Evolutionary conservation across 2,329 filamentous ascomycete species (phyloP).

Genomic region (Monilinia polystroma): DNA sequence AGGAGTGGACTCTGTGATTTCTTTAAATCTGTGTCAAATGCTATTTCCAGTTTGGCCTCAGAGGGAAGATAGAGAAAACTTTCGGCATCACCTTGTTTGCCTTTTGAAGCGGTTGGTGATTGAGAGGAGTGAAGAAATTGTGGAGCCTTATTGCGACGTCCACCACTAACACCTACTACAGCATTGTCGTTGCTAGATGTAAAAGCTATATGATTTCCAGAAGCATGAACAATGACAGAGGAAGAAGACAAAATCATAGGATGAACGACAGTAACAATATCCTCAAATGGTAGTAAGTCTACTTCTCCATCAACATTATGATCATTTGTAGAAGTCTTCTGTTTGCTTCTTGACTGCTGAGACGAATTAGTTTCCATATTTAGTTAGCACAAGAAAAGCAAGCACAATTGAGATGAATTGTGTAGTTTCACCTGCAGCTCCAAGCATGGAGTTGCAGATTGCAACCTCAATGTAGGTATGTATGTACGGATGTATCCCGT

Average conservation of each 20-base stretch:
- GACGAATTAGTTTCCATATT: slow-evolving; percentile 3
- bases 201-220: not conserved
- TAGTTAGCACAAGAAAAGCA: not conserved
- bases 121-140: not conserved
- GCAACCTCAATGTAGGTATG: too few species aligned
- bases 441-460: not conserved
- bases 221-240: not conserved
- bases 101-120: not conserved
- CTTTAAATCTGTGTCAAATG: not conserved
- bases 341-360: not conserved
- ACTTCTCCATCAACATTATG: not conserved
- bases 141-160: not conserved
- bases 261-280: not conserved
- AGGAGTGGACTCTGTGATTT: not conserved
- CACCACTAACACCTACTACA: not conserved
- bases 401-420: not conserved
- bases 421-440: slow-evolving; percentile 1
- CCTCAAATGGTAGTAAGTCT: slow-evolving; percentile 5
- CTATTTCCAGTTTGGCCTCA: not conserved
- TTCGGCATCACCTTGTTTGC: slow-evolving; percentile 13
- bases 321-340: not conserved
- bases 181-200: not conserved
- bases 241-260: not conserved
- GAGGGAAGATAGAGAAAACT: not conserved
- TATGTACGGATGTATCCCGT: not conserved